Evolutionary conservation across 2,329 filamentous ascomycete species (phyloP).

Genomic region (Pseudogymnoascus sp.): DNA sequence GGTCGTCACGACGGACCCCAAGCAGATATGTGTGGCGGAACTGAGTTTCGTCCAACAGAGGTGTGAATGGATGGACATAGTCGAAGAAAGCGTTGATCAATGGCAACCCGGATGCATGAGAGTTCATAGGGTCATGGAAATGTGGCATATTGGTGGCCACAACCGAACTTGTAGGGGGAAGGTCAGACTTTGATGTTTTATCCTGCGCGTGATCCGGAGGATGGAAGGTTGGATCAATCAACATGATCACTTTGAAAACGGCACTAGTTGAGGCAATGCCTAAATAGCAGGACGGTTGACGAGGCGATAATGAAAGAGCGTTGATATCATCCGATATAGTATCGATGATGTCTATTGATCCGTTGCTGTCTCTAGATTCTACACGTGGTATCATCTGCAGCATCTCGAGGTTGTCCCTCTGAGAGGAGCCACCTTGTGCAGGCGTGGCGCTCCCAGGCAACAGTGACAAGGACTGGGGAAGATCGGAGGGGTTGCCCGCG

Average conservation of each 20-base stretch:
- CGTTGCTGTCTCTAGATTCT: neutral
- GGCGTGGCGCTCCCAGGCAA: neutral
- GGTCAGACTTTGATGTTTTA: neutral
- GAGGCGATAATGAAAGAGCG: neutral
- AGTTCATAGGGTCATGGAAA: neutral
- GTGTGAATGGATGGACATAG: neutral
- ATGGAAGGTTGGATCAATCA: neutral
- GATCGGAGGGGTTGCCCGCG: neutral
- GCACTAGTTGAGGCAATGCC: neutral
- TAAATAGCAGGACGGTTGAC: neutral
- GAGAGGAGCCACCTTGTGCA: neutral
- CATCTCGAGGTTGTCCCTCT: neutral
- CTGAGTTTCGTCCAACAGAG: neutral
- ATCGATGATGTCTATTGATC: neutral
- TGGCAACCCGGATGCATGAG: neutral
- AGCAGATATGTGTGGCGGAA: neutral
- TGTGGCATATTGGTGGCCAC: neutral
- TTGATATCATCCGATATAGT: neutral
- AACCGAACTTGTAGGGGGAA: neutral
- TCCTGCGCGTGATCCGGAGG: neutral
- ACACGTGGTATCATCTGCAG: neutral
- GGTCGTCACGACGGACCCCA: neutral
- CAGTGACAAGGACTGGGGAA: neutral
- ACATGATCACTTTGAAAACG: neutral
- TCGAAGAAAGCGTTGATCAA: neutral